Conservation (phyloP, 2,329 filamentous ascomycete genomes). For the Nemania sp. region DNA sequence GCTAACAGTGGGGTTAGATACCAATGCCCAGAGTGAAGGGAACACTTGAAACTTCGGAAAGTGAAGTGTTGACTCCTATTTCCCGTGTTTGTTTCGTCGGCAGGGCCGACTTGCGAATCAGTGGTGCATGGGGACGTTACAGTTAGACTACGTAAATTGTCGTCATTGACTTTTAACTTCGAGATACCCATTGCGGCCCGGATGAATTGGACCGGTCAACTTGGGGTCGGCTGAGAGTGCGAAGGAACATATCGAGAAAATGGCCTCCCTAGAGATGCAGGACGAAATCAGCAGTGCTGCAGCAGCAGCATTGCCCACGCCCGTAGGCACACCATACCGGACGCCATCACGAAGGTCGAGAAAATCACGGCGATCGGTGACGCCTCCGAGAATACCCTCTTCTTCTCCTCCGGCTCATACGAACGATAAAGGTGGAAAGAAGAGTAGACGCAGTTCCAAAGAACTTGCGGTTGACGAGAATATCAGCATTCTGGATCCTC, state of each 20-base stretch:
- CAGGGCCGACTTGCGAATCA: not conserved
- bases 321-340: slow-evolving; percentile 71
- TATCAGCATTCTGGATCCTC: slow-evolving; percentile 78
- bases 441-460: slow-evolving; percentile 56
- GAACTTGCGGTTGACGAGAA: slow-evolving; percentile 68
- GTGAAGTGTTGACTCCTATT: slow-evolving; percentile 22
- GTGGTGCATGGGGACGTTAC: slow-evolving; percentile 1
- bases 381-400: slow-evolving; percentile 62
- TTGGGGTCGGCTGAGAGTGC: not conserved
- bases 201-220: slow-evolving; percentile 18
- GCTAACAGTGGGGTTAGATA: slow-evolving; percentile 34
- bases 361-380: slow-evolving; percentile 67
- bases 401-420: slow-evolving; percentile 59
- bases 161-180: slow-evolving; percentile 21
- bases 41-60: slow-evolving; percentile 27
- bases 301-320: slow-evolving; percentile 66
- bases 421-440: slow-evolving; percentile 48
- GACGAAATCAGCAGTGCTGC: slow-evolving; percentile 62
- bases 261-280: slow-evolving; percentile 65
- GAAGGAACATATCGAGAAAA: slow-evolving; percentile 36
- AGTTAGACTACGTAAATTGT: slow-evolving; percentile 23
- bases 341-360: slow-evolving; percentile 67
- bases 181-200: slow-evolving; percentile 22
- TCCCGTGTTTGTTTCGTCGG: not conserved
- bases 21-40: slow-evolving; percentile 26